Conservation (phyloP, 176 grass and related monocot species). For the Ensete ventricosum region DNA sequence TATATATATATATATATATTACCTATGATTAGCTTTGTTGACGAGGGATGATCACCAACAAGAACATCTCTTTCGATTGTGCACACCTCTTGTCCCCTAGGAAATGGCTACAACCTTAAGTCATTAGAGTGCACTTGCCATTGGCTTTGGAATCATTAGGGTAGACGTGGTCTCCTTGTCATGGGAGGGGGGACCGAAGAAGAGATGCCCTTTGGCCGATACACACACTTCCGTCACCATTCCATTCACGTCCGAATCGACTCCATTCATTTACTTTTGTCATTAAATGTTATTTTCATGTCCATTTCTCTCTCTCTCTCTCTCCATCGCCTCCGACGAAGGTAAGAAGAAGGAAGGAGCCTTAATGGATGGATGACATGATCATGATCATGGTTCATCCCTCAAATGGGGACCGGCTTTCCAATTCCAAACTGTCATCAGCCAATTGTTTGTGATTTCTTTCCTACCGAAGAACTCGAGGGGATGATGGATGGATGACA, state of each 20-base stretch:
- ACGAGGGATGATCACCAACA: background rate
- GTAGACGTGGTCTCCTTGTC: background rate
- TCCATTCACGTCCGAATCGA: background rate
- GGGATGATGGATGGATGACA: too few species aligned
- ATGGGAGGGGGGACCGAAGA: background rate
- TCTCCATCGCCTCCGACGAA: constrained; percentile 13
- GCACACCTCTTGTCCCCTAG: background rate
- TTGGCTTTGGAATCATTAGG: background rate
- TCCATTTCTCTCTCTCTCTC: constrained; percentile 18
- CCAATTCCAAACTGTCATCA: background rate
- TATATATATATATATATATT: too few species aligned
- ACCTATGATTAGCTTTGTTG: background rate
- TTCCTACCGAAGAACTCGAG: background rate
- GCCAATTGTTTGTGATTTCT: background rate
- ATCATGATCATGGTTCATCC: too few species aligned
- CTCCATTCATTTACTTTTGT: background rate
- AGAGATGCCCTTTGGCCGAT: background rate
- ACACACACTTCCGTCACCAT: background rate
- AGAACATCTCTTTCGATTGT: background rate
- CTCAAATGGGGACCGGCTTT: background rate
- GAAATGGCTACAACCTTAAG: background rate
- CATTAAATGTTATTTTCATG: constrained; percentile 29
- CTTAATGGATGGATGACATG: background rate
- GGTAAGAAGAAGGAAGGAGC: background rate
- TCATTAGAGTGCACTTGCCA: background rate